Percentiles rank a stretch among this genome's conserved stretches.
Conservation (phyloP, 2,329 filamentous ascomycete species). For the Trichoderma hamatum region DNA sequence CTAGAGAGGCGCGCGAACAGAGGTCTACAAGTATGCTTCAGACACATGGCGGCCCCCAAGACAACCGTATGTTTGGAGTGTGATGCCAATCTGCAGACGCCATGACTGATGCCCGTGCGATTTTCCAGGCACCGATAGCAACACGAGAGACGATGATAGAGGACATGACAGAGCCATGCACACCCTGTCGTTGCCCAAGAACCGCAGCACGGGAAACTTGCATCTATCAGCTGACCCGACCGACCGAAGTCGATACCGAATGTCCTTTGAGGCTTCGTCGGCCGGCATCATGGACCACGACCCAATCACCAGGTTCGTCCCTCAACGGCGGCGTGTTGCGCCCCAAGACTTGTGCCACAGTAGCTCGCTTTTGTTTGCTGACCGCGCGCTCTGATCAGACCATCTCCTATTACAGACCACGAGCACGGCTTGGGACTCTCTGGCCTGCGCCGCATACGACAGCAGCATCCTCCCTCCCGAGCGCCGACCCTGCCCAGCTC, state of each 20-base stretch:
- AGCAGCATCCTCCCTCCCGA: slow-evolving; percentile 69
- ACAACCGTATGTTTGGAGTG: slow-evolving; percentile 42
- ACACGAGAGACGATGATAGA: slow-evolving; percentile 42
- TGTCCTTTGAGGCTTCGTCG: slow-evolving; percentile 75
- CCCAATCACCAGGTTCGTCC: slow-evolving; percentile 68
- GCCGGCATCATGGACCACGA: slow-evolving; percentile 65
- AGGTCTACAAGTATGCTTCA: slow-evolving; percentile 47
- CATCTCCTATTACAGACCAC: slow-evolving; percentile 80
- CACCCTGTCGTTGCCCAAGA: slow-evolving; percentile 61
- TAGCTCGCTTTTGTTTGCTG: slow-evolving; percentile 31
- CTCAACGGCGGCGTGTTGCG: slow-evolving; percentile 10
- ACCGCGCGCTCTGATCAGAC: slow-evolving; percentile 55
- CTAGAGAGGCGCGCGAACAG: slow-evolving; percentile 16
- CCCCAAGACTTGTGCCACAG: background rate
- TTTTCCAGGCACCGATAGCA: slow-evolving; percentile 40
- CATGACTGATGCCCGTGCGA: slow-evolving; percentile 33
- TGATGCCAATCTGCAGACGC: slow-evolving; percentile 11
- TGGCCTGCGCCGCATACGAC: slow-evolving; percentile 90
- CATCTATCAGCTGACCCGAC: slow-evolving; percentile 49
- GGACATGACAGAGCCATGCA: slow-evolving; percentile 51
- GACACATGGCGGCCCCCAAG: slow-evolving; percentile 47
- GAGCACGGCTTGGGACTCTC: slow-evolving; percentile 85
- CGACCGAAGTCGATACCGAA: slow-evolving; percentile 66
- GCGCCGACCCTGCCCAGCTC: slow-evolving; percentile 66
- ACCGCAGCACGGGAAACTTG: slow-evolving; percentile 67